A percentile compares a stretch with the other conserved stretches of the same genome.
These are phyloP conservation scores for Talaromyces ruber DNA, from an alignment of 495 filamentous ascomycete genomes.

Conservation along the genomic window DNA sequence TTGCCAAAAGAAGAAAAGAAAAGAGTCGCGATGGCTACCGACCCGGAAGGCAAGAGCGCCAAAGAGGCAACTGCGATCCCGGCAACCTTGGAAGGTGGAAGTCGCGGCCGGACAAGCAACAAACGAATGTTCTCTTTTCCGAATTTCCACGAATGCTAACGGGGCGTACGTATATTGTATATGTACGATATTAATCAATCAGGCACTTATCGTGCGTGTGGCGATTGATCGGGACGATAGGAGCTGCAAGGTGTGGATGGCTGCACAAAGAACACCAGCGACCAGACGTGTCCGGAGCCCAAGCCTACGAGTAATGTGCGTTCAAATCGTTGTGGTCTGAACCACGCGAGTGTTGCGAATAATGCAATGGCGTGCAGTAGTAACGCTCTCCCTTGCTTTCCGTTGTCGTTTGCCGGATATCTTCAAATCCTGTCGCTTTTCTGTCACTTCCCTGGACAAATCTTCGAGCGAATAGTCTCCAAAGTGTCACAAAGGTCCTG, in stretches of 20 bases:
- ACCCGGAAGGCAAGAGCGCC: background rate
- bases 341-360: background rate
- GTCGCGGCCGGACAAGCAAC: background rate
- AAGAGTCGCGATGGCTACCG: background rate
- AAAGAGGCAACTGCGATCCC: conserved; percentile 1
- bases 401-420: background rate
- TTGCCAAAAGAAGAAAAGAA: background rate
- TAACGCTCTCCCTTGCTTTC: background rate
- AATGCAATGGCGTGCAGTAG: background rate
- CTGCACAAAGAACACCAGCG: background rate
- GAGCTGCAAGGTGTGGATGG: background rate
- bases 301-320: background rate
- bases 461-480: background rate
- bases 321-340: background rate
- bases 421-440: background rate
- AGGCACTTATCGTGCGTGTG: background rate
- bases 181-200: background rate
- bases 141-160: background rate
- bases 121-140: background rate
- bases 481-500: background rate
- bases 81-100: background rate
- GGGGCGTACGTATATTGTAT: background rate
- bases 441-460: background rate
- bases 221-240: background rate
- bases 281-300: background rate